These are phyloP conservation scores for Holtermannia corniformis DNA, from an alignment of 768 basidiomycete species.

Conservation along the genomic window DNA sequence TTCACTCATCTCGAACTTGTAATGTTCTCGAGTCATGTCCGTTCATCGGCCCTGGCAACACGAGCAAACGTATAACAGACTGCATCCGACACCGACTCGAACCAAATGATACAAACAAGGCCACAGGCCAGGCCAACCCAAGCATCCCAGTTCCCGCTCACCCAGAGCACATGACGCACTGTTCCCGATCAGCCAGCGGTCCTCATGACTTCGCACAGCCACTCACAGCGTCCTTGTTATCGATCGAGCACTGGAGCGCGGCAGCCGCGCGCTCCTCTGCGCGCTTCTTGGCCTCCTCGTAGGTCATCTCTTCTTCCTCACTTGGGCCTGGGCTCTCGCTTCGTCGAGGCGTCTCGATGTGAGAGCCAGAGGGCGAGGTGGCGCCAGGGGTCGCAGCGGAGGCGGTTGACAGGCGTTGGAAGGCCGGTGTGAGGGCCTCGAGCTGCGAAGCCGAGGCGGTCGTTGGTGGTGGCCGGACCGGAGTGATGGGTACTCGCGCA, in stretches of 20 bases:
- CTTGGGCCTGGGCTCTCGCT: slow-evolving; percentile 15
- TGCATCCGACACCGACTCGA: background rate
- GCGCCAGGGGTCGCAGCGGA: background rate
- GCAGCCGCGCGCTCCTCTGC: slow-evolving; percentile 42
- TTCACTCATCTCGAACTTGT: too few relatives aligned
- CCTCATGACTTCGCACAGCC: background rate
- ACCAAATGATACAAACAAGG: background rate
- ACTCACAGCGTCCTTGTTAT: slow-evolving; percentile 36
- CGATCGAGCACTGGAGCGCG: slow-evolving; percentile 40
- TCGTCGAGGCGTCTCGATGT: slow-evolving; percentile 6
- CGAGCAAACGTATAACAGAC: background rate
- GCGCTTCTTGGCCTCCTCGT: slow-evolving; percentile 39
- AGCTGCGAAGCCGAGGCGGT: background rate
- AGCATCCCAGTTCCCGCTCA: slow-evolving; percentile 5
- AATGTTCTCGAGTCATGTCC: too few relatives aligned
- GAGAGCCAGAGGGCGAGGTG: too few relatives aligned
- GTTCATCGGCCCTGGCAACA: too few relatives aligned
- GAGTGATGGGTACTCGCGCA: slow-evolving; percentile 5
- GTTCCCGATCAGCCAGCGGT: background rate
- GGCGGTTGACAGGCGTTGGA: background rate
- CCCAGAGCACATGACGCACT: slow-evolving; percentile 38
- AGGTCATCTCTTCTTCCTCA: slow-evolving; percentile 40
- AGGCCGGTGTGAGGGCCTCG: background rate
- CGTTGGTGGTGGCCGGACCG: slow-evolving; percentile 2
- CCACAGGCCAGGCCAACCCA: background rate